Conservation (phyloP, 306 rosid species). For the Astragalus glycyphyllos region DNA sequence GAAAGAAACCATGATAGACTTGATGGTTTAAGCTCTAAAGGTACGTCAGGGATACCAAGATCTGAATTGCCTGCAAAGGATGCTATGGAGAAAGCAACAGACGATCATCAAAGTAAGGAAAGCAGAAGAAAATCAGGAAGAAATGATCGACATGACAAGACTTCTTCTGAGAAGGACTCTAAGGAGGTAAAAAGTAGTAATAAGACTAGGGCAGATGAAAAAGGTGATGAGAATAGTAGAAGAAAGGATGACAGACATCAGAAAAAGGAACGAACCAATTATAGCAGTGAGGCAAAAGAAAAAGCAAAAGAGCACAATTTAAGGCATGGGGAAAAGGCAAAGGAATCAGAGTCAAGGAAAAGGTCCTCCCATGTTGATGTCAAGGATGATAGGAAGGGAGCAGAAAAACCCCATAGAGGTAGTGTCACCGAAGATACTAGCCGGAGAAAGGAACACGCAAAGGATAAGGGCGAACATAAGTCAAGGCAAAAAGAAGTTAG, state of each 20-base stretch:
- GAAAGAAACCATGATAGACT: slow-evolving; percentile 52
- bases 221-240: slow-evolving; percentile 60
- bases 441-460: slow-evolving; percentile 66
- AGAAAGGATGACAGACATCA: slow-evolving; percentile 66
- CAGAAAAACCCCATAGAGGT: slow-evolving; percentile 59
- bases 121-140: slow-evolving; percentile 56
- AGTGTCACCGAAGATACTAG: slow-evolving; percentile 59
- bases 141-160: slow-evolving; percentile 51
- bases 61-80: slow-evolving; percentile 53
- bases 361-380: slow-evolving; percentile 63
- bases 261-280: slow-evolving; percentile 65
- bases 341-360: slow-evolving; percentile 76
- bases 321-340: slow-evolving; percentile 59
- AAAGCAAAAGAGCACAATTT: slow-evolving; percentile 58
- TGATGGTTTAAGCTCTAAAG: slow-evolving; percentile 53
- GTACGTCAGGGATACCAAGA: slow-evolving; percentile 43
- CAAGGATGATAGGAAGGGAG: slow-evolving; percentile 71
- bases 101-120: slow-evolving; percentile 56
- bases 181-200: slow-evolving; percentile 66
- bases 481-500: slow-evolving; percentile 66
- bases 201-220: slow-evolving; percentile 60
- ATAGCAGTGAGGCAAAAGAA: slow-evolving; percentile 65
- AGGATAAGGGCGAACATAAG: slow-evolving; percentile 74
- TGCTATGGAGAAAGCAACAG: slow-evolving; percentile 45
- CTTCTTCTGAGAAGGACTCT: slow-evolving; percentile 57